Evolutionary conservation across 2,329 filamentous ascomycete species (phyloP), one percentile per base, ranked within the genome.

Genomic region (Diplocarpon rosae): DNA sequence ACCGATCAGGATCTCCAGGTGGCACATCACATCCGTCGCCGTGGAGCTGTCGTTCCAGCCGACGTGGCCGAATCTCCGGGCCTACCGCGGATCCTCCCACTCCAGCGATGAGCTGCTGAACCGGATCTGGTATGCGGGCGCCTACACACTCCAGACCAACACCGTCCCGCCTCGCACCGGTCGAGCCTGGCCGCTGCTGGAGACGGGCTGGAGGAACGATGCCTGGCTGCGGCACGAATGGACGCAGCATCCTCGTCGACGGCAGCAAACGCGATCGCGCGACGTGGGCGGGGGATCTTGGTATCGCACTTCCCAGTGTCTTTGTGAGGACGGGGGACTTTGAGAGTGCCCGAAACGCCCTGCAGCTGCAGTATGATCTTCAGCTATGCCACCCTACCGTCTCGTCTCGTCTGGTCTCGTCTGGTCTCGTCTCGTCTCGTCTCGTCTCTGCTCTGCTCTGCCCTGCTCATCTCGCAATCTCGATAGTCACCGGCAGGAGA

Each of bases 281-380:
- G 14, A 70, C 80, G 2, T 80, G 75, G 75, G 70, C 76, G 10
- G 76, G 76, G 1, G 77, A 81, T 54, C 74, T 80, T 65, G 68
- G 68, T 4, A 73, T 78, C 48, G 70, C 73, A 4, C 64, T 75
- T 0, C 73, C 75, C 2, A 68, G 65, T 28, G 67, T 75, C 11
- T 68, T 72, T 9, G 69, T 76, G 2, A 73, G 70, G 7, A 77
- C 73, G 0, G 69, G 70, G 24, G 72, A 76, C 52, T 59, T 75
- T 39, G 63, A 68, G 15, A 67, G 67, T 30, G 63, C 75, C 7
- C 64, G 66, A 14, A 73, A 73, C 48, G 70, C 69, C 0, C 48
- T 78, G 1, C 66, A 70, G 14, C 17, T 47, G 37, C 36, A 47
- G 30, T 47, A 39, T 24, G 45, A 47, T 24, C 37, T 47, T 35